Percentiles rank a stretch among this genome's conserved stretches.
Conservation (phyloP, 768 basidiomycete species). For the Amanita rimosa region DNA sequence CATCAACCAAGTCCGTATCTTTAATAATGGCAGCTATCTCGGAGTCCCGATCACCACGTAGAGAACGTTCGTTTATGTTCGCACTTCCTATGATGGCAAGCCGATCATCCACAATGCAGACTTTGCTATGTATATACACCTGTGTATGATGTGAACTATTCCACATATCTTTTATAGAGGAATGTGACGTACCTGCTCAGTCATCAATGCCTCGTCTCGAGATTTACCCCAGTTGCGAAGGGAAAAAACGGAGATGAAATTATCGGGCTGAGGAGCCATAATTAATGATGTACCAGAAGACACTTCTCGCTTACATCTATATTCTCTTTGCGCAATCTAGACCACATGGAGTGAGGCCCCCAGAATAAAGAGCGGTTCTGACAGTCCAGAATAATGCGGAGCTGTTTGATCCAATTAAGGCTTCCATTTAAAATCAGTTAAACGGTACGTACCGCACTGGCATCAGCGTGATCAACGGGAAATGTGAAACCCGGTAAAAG, state of each 20-base stretch:
- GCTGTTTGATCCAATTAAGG: slow-evolving; percentile 25
- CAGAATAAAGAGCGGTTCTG: slow-evolving; percentile 84
- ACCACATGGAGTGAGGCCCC: slow-evolving; percentile 88
- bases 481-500: slow-evolving; percentile 89
- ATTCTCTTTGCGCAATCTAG: slow-evolving; percentile 70
- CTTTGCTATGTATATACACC: slow-evolving; percentile 88
- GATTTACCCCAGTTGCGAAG: slow-evolving; percentile 92
- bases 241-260: slow-evolving; percentile 87
- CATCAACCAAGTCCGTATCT: slow-evolving; percentile 95
- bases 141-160: slow-evolving; percentile 17
- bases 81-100: slow-evolving; percentile 92
- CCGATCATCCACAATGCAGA: slow-evolving; percentile 89
- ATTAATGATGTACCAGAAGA: slow-evolving; percentile 4
- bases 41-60: slow-evolving; percentile 93
- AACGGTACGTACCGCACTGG: slow-evolving; percentile 76
- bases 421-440: not conserved
- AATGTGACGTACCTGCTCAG: slow-evolving; percentile 56
- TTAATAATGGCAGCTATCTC: slow-evolving; percentile 88
- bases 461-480: slow-evolving; percentile 87
- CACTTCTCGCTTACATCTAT: slow-evolving; percentile 57
- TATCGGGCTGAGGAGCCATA: slow-evolving; percentile 56
- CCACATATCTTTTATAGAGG: not conserved
- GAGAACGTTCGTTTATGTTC: slow-evolving; percentile 96
- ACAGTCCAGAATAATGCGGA: slow-evolving; percentile 91
- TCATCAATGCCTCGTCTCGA: slow-evolving; percentile 71